phyloP scores from a whole-genome alignment of 257 asterid genomes.

The Przewalskia tangutica region DNA sequence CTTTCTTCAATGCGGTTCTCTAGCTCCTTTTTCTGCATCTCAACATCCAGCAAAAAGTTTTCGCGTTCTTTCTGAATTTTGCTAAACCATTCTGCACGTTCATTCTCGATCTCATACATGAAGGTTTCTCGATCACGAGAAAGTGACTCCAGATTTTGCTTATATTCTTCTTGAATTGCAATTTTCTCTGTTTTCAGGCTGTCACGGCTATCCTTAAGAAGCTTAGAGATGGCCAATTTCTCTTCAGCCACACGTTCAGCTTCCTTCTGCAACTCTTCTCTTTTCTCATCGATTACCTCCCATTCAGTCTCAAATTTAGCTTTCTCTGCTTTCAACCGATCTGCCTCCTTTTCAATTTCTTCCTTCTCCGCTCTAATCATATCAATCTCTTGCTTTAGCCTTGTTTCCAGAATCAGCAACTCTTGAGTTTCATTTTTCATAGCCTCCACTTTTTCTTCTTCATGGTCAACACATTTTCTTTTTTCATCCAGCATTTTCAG shows the following conservation, averaged over 20 bases:
- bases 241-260: slow-evolving; percentile 71
- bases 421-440: slow-evolving; percentile 76
- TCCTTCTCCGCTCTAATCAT: slow-evolving; percentile 56
- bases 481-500: slow-evolving; percentile 55
- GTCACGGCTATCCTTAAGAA: slow-evolving; percentile 70
- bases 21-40: slow-evolving; percentile 66
- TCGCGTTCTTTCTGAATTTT: slow-evolving; percentile 76
- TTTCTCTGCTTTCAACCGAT: slow-evolving; percentile 65
- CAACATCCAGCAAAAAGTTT: slow-evolving; percentile 62
- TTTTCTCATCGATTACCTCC: slow-evolving; percentile 86
- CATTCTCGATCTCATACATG: slow-evolving; percentile 54
- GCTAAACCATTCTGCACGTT: slow-evolving; percentile 64
- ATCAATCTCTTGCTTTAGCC: slow-evolving; percentile 90
- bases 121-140: slow-evolving; percentile 72
- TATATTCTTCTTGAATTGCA: slow-evolving; percentile 54
- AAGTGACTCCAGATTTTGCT: slow-evolving; percentile 61
- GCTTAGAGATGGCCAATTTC: slow-evolving; percentile 51
- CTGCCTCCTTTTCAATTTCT: slow-evolving; percentile 74
- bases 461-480: slow-evolving; percentile 34
- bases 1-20: slow-evolving; percentile 55
- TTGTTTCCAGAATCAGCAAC: slow-evolving; percentile 50
- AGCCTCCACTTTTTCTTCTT: slow-evolving; percentile 61
- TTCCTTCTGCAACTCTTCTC: slow-evolving; percentile 66
- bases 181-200: slow-evolving; percentile 63
- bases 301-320: slow-evolving; percentile 87